These are phyloP conservation scores for Vigna unguiculata DNA, from an alignment of 306 rosid genomes.

Conservation along the genomic window DNA sequence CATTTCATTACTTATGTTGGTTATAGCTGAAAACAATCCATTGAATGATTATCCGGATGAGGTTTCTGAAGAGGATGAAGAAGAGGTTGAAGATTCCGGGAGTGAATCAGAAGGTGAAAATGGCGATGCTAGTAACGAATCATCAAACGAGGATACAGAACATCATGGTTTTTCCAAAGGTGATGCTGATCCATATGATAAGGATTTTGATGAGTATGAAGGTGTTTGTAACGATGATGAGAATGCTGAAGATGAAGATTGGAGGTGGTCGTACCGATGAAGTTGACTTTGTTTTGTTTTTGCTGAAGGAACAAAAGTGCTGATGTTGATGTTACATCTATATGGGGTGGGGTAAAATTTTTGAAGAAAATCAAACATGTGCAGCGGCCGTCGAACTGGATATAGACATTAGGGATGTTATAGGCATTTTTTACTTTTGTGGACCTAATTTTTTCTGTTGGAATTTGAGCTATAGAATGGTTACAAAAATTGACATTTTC, in stretches of 20 bases:
- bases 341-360: neutral
- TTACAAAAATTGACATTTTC: no score
- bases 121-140: slow-evolving; percentile 33
- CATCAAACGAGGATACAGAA: slow-evolving; percentile 48
- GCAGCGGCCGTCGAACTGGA: neutral
- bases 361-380: neutral
- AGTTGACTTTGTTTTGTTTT: neutral
- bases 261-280: slow-evolving; percentile 55
- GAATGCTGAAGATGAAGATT: slow-evolving; percentile 49
- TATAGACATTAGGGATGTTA: neutral
- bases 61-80: slow-evolving; percentile 62
- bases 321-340: neutral
- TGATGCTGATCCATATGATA: slow-evolving; percentile 47
- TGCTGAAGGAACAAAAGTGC: neutral
- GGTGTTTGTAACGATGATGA: slow-evolving; percentile 34
- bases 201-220: slow-evolving; percentile 52
- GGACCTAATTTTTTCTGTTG: neutral
- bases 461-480: neutral
- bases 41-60: slow-evolving; percentile 86
- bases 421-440: neutral
- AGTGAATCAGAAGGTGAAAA: slow-evolving; percentile 49
- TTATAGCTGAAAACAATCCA: slow-evolving; percentile 79
- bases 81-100: slow-evolving; percentile 56
- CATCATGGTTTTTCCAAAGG: slow-evolving; percentile 28
- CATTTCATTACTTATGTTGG: slow-evolving; percentile 33